A percentile compares a stretch with the other conserved stretches of the same genome.
Conservation (phyloP, 1,284 basidiomycete genomes). For the Retiboletus flavoniger region DNA sequence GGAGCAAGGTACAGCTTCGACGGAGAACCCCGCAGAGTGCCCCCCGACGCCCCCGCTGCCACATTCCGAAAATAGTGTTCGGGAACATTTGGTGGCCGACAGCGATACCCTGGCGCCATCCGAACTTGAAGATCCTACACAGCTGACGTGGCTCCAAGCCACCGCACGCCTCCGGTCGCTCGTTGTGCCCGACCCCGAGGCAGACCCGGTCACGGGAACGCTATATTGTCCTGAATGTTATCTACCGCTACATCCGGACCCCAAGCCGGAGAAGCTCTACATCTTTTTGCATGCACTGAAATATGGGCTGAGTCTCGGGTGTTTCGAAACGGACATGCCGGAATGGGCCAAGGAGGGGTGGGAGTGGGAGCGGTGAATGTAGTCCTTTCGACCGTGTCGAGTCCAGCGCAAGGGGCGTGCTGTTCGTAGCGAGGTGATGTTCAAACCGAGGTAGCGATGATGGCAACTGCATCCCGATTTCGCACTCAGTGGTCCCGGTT, state of each 20-base stretch:
- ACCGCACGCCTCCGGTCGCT: constrained; percentile 21
- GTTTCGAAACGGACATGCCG: constrained; percentile 74
- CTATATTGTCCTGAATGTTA: constrained; percentile 85
- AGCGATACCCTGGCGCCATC: background rate
- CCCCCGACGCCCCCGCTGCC: background rate
- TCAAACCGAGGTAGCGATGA: background rate
- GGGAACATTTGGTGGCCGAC: background rate
- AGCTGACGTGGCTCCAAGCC: constrained; percentile 26
- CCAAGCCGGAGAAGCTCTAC: constrained; percentile 84
- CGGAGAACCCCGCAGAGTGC: background rate
- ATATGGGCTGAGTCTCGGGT: constrained; percentile 75
- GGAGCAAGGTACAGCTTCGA: background rate
- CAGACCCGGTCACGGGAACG: constrained; percentile 32
- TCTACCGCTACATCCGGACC: constrained; percentile 87
- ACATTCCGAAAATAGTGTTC: background rate
- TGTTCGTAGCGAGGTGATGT: background rate
- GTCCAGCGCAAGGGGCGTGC: constrained; percentile 3
- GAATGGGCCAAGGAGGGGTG: constrained; percentile 69
- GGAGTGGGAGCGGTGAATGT: constrained; percentile 50
- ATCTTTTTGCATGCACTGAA: constrained; percentile 90
- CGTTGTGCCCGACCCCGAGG: constrained; percentile 25
- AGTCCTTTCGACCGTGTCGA: background rate
- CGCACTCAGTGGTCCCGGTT: background rate
- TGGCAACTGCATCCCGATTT: too few relatives aligned
- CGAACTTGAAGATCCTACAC: background rate